Percentiles rank a stretch among this genome's conserved stretches.
These are phyloP conservation scores for Tylopilus orsonianus DNA, from an alignment of 1,284 basidiomycete species.

Conservation along the genomic window DNA sequence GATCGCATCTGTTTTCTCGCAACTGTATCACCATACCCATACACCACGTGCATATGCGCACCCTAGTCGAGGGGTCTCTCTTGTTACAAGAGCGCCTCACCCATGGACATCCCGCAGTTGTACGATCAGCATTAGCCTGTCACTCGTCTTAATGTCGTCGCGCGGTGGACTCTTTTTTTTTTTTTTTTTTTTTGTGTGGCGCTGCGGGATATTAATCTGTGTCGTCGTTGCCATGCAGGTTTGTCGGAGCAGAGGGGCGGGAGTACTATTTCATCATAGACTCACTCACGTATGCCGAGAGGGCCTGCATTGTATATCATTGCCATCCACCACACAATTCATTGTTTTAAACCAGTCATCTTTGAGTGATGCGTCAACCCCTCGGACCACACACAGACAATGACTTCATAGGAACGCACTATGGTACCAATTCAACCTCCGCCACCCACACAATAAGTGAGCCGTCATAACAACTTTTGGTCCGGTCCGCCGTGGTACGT, in stretches of 20 bases:
- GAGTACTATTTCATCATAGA: conserved; percentile 20
- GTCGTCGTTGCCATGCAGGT: conserved; percentile 26
- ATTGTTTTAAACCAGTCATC: conserved; percentile 1
- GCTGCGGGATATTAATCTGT: conserved; percentile 13
- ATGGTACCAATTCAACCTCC: conserved; percentile 17
- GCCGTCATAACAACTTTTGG: not conserved
- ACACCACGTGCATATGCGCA: conserved; percentile 37
- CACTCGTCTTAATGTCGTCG: conserved; percentile 13
- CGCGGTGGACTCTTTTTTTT: conserved; percentile 9
- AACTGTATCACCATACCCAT: conserved; percentile 36
- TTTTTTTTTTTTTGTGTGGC: conserved; percentile 22
- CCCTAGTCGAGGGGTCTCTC: conserved; percentile 23
- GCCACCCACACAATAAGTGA: conserved; percentile 5
- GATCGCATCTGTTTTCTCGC: conserved; percentile 33
- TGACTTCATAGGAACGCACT: conserved; percentile 24
- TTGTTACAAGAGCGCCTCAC: conserved; percentile 1
- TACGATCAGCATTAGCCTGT: conserved; percentile 25
- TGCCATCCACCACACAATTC: conserved; percentile 6
- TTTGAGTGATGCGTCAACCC: conserved; percentile 7
- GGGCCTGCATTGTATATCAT: conserved; percentile 30
- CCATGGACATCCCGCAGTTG: conserved; percentile 29
- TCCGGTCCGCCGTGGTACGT: not conserved
- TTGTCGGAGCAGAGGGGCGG: conserved; percentile 16
- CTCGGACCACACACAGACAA: conserved; percentile 21
- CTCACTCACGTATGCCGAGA: conserved; percentile 24